Evolutionary conservation across 2,329 filamentous ascomycete species (phyloP).

Genomic region (Madurella mycetomatis): DNA sequence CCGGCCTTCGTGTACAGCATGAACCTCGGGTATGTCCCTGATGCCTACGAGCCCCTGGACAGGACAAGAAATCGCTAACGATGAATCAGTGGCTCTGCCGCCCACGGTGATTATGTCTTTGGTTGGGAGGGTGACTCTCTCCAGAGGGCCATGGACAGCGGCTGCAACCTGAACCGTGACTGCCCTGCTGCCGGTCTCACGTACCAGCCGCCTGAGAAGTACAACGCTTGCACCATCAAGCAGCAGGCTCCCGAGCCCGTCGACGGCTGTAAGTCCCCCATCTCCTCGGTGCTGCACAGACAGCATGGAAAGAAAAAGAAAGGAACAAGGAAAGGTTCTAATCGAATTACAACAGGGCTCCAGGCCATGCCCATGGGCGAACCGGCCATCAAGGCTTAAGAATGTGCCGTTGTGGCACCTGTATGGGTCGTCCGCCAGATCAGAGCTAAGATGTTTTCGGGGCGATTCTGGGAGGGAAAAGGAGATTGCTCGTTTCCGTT

Average conservation of each 20-base stretch:
- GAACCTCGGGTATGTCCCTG: slow-evolving; percentile 36
- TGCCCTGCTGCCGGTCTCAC: slow-evolving; percentile 42
- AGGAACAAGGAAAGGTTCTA: neutral
- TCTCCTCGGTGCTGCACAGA: neutral
- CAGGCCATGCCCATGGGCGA: slow-evolving; percentile 32
- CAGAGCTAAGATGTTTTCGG: neutral
- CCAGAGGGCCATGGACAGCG: slow-evolving; percentile 45
- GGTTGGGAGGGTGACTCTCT: slow-evolving; percentile 47
- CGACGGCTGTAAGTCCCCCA: slow-evolving; percentile 41
- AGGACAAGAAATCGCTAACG: slow-evolving; percentile 8
- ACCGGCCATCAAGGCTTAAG: slow-evolving; percentile 30
- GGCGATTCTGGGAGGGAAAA: neutral
- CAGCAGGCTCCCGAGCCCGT: slow-evolving; percentile 47
- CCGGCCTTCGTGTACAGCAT: slow-evolving; percentile 41
- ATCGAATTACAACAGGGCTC: slow-evolving; percentile 25
- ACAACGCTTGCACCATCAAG: slow-evolving; percentile 43
- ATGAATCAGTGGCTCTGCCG: slow-evolving; percentile 37
- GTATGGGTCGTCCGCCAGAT: neutral
- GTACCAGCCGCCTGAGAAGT: slow-evolving; percentile 41
- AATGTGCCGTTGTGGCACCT: neutral
- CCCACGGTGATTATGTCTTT: slow-evolving; percentile 50
- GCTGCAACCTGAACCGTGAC: slow-evolving; percentile 44
- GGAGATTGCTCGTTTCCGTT: neutral
- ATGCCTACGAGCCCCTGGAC: neutral
- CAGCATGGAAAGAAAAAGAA: too few relatives aligned